Evolutionary conservation across 2,329 filamentous ascomycete species (phyloP), one percentile per base, ranked within the genome.

Genomic region (Arachnomyces sp.): DNA sequence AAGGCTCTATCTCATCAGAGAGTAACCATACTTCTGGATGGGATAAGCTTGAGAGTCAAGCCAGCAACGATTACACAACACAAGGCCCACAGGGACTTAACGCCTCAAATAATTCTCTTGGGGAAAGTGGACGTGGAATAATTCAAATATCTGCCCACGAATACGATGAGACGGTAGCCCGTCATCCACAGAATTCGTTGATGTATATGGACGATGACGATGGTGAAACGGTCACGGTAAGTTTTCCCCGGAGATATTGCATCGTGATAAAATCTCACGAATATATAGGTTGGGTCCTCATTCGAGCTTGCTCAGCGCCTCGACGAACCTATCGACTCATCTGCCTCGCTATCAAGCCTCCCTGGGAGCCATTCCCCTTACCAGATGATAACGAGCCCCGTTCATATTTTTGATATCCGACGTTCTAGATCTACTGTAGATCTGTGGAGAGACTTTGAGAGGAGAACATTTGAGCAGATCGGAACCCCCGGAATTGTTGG

Each of bases 321-420:
- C 7, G 63, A 66, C 18, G 68, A 71, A 40, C 60, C 65, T 15
- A 28, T 56, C n/a, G 45, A 50, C 31, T 33, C 41, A 28, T 28
- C 40, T 9, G 32, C 40, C 7, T 25, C 20, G 5, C 20, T 25
- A 25, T 25, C 18, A 36, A 13, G 13, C 12, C 6, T n/a, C 15
- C 34, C 28, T 11, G 33, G 40, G 25, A 36, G 20, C 3, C 34
- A 48, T 8, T 17, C 42, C 15, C 38, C 38, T 29, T n/a, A 29
- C 11, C 36, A 40, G 33, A 17, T 44, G 30, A 47, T 54, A 18
- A 42, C 48, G 9, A 48, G 43, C 17, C 53, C 59, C 14, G 64
- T 68, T 54, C 67, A 71, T 49, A 53, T 68, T 34, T 71, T 71
- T 49, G 66, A 70, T 46, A 67, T 70, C 40, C 56, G 55, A 42